A percentile compares a stretch with the other conserved stretches of the same genome.
Evolutionary conservation across 257 asterid species (phyloP).

Genomic region (Agastache rugosa): DNA sequence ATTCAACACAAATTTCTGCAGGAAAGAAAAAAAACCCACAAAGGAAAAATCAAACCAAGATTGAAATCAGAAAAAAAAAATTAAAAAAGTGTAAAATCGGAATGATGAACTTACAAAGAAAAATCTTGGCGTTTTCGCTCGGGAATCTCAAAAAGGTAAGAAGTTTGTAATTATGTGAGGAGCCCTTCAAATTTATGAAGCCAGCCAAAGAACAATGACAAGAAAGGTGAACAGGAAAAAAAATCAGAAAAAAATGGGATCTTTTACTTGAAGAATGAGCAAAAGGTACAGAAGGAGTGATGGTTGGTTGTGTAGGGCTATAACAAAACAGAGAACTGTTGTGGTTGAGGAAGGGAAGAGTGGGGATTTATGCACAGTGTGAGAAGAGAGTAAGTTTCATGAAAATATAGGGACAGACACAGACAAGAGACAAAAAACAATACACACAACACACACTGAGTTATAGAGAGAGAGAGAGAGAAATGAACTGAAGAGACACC

Average conservation of each 20-base stretch:
- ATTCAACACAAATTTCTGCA: constrained; percentile 27
- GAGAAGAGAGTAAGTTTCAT: constrained; percentile 27
- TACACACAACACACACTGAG: constrained; percentile 37
- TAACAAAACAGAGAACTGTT: constrained; percentile 40
- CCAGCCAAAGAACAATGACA: constrained; percentile 34
- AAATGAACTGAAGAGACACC: constrained; percentile 47
- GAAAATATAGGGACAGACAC: constrained; percentile 50
- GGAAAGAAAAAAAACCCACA: not conserved
- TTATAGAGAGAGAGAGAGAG: constrained; percentile 26
- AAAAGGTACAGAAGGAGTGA: constrained; percentile 35
- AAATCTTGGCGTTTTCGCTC: constrained; percentile 21
- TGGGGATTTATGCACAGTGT: constrained; percentile 46
- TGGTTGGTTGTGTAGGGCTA: constrained; percentile 43
- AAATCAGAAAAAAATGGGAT: not conserved
- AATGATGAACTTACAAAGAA: constrained; percentile 26
- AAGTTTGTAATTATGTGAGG: not conserved
- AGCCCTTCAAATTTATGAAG: constrained; percentile 41
- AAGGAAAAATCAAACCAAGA: constrained; percentile 10
- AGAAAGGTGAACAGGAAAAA: not conserved
- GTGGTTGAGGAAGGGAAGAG: constrained; percentile 33
- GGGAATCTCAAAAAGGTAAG: constrained; percentile 34
- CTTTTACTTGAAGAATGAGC: constrained; percentile 49
- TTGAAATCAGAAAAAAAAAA: not conserved
- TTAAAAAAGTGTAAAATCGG: not conserved
- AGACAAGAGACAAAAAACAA: constrained; percentile 47